Evolutionary conservation across 306 rosid species (phyloP), one percentile per base, ranked within the genome.

Genomic region (Prunus campanulata): DNA sequence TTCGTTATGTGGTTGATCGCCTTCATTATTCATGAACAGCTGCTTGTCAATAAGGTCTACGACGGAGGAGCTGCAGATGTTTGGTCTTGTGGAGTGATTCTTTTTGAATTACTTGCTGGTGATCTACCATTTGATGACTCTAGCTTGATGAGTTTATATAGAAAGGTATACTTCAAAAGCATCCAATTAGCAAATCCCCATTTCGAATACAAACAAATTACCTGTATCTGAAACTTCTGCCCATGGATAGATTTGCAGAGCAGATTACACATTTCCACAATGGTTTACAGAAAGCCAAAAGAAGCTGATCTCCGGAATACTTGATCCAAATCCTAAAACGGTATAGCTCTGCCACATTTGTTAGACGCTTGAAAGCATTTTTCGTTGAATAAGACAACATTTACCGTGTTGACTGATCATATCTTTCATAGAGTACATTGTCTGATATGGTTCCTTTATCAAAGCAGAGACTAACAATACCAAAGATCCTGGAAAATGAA

Each of bases 1-100:
- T 50, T 56, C 42, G 19, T 68, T 66, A 30, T 39, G 30, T 35
- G 67, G 42, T 70, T 50, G 24, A n/a, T 55, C 44, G 52, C 72
- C 52, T 27, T 61, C 57, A 67, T 32, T 63, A 16, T 66, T 61
- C 32, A 39, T 78, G 72, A 54, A 74, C 80, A 92, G 97, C 78
- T 92, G 50, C 85, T 92, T 27, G 6, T 66, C 74, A 84, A 67
- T 79, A 83, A 85, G 72, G 89, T 82, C 56, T 92, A 92, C 15
- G 89, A 90, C 24, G 97, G 96, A 80, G 96, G 93, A 74, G 86
- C 90, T 46, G 96, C 91, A 24, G 97, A 92, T 87, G 83, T 92
- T 80, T 92, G 97, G 97, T 92, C 97, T 62, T 92, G 93, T 63
- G 97, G 97, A 22, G 97, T 90, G 61, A 83, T 92, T 64, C 97